phyloP scores from a whole-genome alignment of 2,329 filamentous ascomycete genomes.

The Aspergillus sp. region DNA sequence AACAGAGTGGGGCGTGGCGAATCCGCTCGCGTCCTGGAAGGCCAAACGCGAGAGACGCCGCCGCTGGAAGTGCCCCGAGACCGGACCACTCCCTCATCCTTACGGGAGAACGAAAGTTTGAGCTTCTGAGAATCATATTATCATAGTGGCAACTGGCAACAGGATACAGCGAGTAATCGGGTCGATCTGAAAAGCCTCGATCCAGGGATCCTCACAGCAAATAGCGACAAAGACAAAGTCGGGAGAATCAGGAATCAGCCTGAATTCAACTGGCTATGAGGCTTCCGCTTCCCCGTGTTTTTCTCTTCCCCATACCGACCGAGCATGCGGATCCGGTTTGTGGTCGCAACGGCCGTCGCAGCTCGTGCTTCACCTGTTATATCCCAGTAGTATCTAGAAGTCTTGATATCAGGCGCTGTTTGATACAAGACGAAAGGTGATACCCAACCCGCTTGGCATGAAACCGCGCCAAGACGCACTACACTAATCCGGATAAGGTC shows the following conservation, averaged over 20 bases:
- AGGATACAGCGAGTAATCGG: neutral
- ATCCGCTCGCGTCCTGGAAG: slow-evolving; percentile 27
- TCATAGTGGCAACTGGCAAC: neutral
- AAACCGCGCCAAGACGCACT: neutral
- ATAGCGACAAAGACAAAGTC: slow-evolving; percentile 24
- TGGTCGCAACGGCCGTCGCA: too few relatives aligned
- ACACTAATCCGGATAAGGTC: neutral
- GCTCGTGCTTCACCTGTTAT: too few relatives aligned
- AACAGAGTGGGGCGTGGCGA: slow-evolving; percentile 33
- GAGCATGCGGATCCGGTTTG: too few relatives aligned
- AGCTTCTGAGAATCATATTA: too few relatives aligned
- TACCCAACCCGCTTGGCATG: neutral
- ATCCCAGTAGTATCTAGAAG: too few relatives aligned
- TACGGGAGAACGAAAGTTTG: too few relatives aligned
- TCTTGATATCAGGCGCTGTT: too few relatives aligned
- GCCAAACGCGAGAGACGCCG: slow-evolving; percentile 15
- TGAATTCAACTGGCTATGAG: slow-evolving; percentile 16
- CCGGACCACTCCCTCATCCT: neutral
- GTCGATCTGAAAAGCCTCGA: slow-evolving; percentile 1
- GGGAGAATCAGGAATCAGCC: slow-evolving; percentile 34
- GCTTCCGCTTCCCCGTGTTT: slow-evolving; percentile 14
- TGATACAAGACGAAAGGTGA: neutral
- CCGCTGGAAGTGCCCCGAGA: slow-evolving; percentile 22
- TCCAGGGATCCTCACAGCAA: slow-evolving; percentile 14
- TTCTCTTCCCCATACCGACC: slow-evolving; percentile 3